phyloP scores from a whole-genome alignment of 1,284 basidiomycete species.

The Cryptococcus sp. region DNA sequence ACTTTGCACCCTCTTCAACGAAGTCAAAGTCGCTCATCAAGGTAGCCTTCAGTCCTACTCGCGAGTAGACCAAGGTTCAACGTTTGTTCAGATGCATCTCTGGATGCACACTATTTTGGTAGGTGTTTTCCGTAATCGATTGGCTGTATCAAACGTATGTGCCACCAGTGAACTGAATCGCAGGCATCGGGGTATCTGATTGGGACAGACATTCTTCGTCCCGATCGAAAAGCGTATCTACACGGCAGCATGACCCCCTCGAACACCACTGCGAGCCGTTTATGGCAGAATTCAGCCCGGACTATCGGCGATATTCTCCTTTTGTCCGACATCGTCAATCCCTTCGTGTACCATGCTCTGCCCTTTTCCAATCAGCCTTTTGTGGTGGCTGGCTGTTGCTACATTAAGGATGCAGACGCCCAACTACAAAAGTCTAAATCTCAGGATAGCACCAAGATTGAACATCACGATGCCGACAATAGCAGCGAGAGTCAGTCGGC shows the following conservation, averaged over 20 bases:
- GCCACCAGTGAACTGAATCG: no score
- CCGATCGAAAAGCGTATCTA: not conserved
- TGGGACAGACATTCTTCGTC: constrained; percentile 11
- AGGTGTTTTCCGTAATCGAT: no score
- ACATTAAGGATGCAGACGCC: constrained; percentile 18
- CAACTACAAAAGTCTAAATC: not conserved
- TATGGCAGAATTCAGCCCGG: constrained; percentile 20
- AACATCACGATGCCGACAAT: not conserved
- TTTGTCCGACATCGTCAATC: constrained; percentile 20
- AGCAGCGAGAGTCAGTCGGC: constrained; percentile 3
- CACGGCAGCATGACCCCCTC: not conserved
- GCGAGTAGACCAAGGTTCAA: constrained; percentile 15
- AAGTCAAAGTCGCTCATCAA: not conserved
- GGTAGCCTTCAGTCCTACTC: constrained; percentile 21
- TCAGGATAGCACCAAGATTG: not conserved
- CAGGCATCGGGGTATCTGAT: constrained; percentile 13
- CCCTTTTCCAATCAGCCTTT: constrained; percentile 25
- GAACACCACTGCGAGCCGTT: not conserved
- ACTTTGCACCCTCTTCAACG: not conserved
- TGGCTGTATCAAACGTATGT: no score
- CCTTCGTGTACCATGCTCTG: constrained; percentile 14
- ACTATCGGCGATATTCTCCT: constrained; percentile 27
- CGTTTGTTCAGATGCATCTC: constrained; percentile 28
- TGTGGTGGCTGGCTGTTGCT: constrained; percentile 25
- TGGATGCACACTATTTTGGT: constrained; percentile 33